Evolutionary conservation across 2,329 filamentous ascomycete genomes (phyloP), one percentile per base, ranked within the genome.

Genomic region (Aspergillus neoniger): DNA sequence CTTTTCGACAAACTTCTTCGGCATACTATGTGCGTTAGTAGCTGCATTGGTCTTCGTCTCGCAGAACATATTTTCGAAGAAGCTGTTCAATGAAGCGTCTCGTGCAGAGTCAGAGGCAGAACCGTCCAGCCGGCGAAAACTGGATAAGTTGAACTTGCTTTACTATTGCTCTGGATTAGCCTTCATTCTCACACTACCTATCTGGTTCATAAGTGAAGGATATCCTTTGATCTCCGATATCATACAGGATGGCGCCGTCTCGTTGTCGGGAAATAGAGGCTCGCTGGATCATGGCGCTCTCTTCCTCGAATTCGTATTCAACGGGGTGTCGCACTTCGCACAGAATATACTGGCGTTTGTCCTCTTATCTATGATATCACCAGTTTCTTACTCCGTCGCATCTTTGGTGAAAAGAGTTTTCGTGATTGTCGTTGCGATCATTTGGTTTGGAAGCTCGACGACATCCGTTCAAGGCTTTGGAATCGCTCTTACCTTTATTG

Each of bases 41-140:
- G 93, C 92, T n/a, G 92, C 95, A 7, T 81, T 98, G 58, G 90
- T 98, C 65, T 99, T 99, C 72, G 95, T 99, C 38, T 95, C 92
- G 0, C 95, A 99, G 74, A 99, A 99, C 73, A 99, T 99, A 59
- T 96, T 97, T 67, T 98, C 94, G 19, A 99, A 99, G 78, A 91
- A 92, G 66, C 87, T 99, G 9, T 99, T 99, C 82, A 99, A 97
- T 75, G 93, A 97, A 73, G 92, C 91, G 6, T 89, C 92, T 6
- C 88, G 88, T 60, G 91, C 91, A 2, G 94, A 97, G 77, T 86
- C 88, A 7, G 91, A 96, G 57, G 79, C 81, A 2, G 85, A 85
- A 1, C 76, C 82, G 36, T 82, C 84, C 0, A 78, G 82, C 12
- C 84, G 85, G 47, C 87, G 88, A 63, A 98, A 96, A 77, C 85